phyloP scores from a whole-genome alignment of 2,329 filamentous ascomycete species.

The Monosporascus cannonballus region DNA sequence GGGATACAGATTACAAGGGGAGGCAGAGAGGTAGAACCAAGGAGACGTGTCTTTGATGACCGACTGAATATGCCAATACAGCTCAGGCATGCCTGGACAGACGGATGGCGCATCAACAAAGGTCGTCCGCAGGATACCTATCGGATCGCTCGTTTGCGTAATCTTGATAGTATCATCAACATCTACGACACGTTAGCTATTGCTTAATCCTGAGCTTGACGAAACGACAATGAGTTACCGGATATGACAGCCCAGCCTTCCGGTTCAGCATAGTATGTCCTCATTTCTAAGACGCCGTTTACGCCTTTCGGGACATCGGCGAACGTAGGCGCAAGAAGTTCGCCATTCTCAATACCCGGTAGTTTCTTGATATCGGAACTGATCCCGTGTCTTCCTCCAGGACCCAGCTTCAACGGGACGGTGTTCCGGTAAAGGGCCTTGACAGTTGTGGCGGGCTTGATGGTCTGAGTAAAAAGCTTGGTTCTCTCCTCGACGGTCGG shows the following conservation, averaged over 20 bases:
- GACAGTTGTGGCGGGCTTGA: slow-evolving; percentile 64
- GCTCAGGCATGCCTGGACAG: slow-evolving; percentile 74
- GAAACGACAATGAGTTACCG: slow-evolving; percentile 32
- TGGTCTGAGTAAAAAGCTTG: slow-evolving; percentile 70
- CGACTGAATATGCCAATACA: slow-evolving; percentile 63
- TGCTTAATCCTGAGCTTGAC: neutral
- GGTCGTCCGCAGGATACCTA: slow-evolving; percentile 76
- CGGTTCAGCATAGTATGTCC: slow-evolving; percentile 67
- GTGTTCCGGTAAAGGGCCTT: slow-evolving; percentile 51
- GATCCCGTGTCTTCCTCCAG: slow-evolving; percentile 67
- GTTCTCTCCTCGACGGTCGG: slow-evolving; percentile 61
- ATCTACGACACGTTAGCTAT: slow-evolving; percentile 42
- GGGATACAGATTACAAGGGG: slow-evolving; percentile 89
- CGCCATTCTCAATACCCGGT: slow-evolving; percentile 40
- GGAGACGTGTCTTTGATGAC: slow-evolving; percentile 53
- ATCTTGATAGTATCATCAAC: slow-evolving; percentile 95
- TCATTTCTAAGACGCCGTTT: slow-evolving; percentile 54
- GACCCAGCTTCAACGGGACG: slow-evolving; percentile 51
- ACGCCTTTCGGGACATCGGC: slow-evolving; percentile 46
- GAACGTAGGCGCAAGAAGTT: slow-evolving; percentile 34
- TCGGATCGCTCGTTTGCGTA: slow-evolving; percentile 72
- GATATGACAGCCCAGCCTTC: slow-evolving; percentile 83
- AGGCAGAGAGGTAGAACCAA: slow-evolving; percentile 92
- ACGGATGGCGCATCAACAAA: slow-evolving; percentile 71
- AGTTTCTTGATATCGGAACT: slow-evolving; percentile 56